phyloP scores from a whole-genome alignment of 768 basidiomycete genomes.

The Tricholoma saponaceum region DNA sequence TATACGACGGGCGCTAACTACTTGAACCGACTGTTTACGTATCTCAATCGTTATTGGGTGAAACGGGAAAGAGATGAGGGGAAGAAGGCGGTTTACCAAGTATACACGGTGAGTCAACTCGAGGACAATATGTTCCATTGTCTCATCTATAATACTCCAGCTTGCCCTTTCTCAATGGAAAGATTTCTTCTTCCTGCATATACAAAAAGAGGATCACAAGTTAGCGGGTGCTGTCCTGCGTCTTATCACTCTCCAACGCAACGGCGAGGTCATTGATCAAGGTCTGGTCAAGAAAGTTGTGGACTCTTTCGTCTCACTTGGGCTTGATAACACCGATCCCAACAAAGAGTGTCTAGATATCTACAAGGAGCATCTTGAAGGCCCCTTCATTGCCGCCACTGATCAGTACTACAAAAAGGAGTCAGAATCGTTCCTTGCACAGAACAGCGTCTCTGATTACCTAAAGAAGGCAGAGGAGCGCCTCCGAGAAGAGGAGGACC shows the following conservation, averaged over 20 bases:
- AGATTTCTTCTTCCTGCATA: slow-evolving; percentile 79
- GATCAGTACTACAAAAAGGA: slow-evolving; percentile 93
- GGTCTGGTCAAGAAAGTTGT: slow-evolving; percentile 96
- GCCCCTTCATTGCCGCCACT: slow-evolving; percentile 83
- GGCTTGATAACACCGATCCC: slow-evolving; percentile 86
- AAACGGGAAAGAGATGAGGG: slow-evolving; percentile 98
- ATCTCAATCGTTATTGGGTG: slow-evolving; percentile 99
- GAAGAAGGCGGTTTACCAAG: slow-evolving; percentile 89
- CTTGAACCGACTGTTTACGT: slow-evolving; percentile 94
- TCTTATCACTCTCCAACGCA: slow-evolving; percentile 89
- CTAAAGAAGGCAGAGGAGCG: slow-evolving; percentile 95
- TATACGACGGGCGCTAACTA: slow-evolving; percentile 98
- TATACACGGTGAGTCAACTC: slow-evolving; percentile 77
- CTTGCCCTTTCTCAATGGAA: slow-evolving; percentile 97
- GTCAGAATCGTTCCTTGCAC: slow-evolving; percentile 87
- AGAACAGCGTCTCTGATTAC: slow-evolving; percentile 94
- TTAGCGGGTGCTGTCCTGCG: slow-evolving; percentile 83
- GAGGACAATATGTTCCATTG: not conserved
- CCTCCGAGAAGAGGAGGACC: slow-evolving; percentile 90
- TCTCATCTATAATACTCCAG: slow-evolving; percentile 29
- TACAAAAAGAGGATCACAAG: slow-evolving; percentile 79
- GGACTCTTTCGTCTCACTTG: slow-evolving; percentile 95
- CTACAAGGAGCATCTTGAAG: slow-evolving; percentile 91
- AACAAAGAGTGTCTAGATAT: slow-evolving; percentile 95
- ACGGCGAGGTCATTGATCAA: slow-evolving; percentile 94